These are phyloP conservation scores for Luffa aegyptiaca DNA, from an alignment of 306 rosid species.

Conservation along the genomic window DNA sequence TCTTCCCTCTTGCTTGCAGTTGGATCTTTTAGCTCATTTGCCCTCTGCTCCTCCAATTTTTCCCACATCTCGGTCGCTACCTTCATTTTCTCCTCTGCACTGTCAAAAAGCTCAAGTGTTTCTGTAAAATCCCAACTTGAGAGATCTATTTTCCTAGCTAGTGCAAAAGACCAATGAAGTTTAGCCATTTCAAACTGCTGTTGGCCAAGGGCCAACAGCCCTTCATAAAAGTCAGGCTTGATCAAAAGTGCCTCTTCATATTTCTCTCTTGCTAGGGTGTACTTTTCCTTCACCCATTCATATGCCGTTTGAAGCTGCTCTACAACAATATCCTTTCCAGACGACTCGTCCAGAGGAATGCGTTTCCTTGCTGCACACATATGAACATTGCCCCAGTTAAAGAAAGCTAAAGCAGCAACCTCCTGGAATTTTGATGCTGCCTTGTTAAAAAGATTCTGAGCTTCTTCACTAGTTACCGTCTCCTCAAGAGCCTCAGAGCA, in stretches of 20 bases:
- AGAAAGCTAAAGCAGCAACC: constrained; percentile 93
- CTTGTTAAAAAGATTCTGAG: constrained; percentile 83
- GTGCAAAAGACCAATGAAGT: constrained; percentile 92
- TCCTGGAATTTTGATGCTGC: constrained; percentile 96
- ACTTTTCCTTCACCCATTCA: constrained; percentile 95
- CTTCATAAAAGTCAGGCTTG: constrained; percentile 93
- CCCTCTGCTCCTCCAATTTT: constrained; percentile 85
- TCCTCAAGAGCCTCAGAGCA: constrained; percentile 99
- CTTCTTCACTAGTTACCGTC: constrained; percentile 89
- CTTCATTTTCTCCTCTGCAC: constrained; percentile 91
- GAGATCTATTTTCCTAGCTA: constrained; percentile 80
- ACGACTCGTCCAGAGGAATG: constrained; percentile 81
- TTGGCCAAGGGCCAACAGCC: constrained; percentile 84
- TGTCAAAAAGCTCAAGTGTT: constrained; percentile 63
- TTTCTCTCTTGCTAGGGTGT: constrained; percentile 76
- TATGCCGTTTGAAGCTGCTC: constrained; percentile 82
- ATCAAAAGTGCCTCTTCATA: constrained; percentile 82
- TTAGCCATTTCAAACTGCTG: constrained; percentile 98
- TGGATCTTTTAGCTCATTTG: constrained; percentile 76
- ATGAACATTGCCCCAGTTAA: constrained; percentile 96
- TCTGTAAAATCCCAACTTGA: constrained; percentile 63
- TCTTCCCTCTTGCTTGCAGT: constrained; percentile 77
- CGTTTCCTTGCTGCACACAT: constrained; percentile 98
- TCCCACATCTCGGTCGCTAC: constrained; percentile 98
- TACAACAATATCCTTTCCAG: constrained; percentile 60